phyloP scores from a whole-genome alignment of 1,284 basidiomycete species.

The Vanrija pseudolonga region DNA sequence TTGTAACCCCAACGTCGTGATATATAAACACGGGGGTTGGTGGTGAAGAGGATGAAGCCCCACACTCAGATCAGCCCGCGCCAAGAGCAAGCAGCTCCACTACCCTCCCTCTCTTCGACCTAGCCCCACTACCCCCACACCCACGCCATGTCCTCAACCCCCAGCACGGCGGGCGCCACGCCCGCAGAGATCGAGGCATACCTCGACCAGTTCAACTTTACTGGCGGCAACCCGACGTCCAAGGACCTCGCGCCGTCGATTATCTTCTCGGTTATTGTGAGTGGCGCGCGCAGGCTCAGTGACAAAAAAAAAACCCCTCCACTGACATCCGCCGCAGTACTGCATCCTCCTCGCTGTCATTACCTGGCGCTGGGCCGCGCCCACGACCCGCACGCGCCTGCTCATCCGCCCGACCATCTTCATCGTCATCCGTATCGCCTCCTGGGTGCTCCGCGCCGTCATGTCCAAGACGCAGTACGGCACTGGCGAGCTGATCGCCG shows the following conservation, averaged over 20 bases:
- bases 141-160: background rate
- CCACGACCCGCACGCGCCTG: constrained; percentile 13
- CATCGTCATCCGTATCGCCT: constrained; percentile 19
- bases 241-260: constrained; percentile 35
- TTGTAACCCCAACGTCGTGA: too few species aligned
- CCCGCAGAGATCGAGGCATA: background rate
- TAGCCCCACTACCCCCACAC: background rate
- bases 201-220: constrained; percentile 28
- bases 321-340: constrained; percentile 20
- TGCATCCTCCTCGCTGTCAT: constrained; percentile 17
- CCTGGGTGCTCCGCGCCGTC: constrained; percentile 23
- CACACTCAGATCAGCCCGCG: background rate
- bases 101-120: background rate
- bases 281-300: constrained; percentile 1
- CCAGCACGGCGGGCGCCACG: background rate
- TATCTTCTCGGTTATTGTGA: constrained; percentile 29
- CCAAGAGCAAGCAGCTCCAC: background rate
- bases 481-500: constrained; percentile 26
- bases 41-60: background rate
- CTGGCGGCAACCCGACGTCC: constrained; percentile 28
- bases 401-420: constrained; percentile 34
- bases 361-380: constrained; percentile 17
- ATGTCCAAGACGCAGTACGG: constrained; percentile 28
- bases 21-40: too few species aligned
- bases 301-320: too few species aligned